Evolutionary conservation across 805 yeast species (phyloP), one percentile per base, ranked within the genome.

Genomic region (Sugiyamaella boreocaroliniensis): DNA sequence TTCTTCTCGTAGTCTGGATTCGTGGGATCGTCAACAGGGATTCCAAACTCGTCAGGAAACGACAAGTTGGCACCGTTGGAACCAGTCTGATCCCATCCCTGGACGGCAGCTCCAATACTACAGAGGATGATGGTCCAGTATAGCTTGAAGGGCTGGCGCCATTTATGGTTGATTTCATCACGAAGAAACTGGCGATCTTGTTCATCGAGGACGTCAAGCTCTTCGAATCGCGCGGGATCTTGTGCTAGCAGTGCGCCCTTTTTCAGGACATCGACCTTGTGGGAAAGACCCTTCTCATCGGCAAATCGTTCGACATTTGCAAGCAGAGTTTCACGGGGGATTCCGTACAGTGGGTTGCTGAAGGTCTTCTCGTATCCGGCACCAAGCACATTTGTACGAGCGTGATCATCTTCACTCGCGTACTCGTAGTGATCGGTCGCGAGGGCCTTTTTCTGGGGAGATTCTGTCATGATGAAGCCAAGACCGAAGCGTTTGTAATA

Each of bases 31-130:
- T 26, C 16, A 7, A 26, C 45, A 19, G 71, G 75, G 44, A 85
- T 72, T 60, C 73, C 64, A 26, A 54, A 48, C 29, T 53, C 57
- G 22, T 45, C 45, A 34, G 59, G 50, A 51, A 63, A 63, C 54
- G 76, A 77, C 29, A 82, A 65, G 43, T 76, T 78, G 29, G 87
- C 87, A 41, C 87, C 88, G 57, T 82, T 81, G 53, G 80, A 71
- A 10, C 82, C 86, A 10, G 86, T 77, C 64, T 83, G 85, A 65
- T 83, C 88, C 85, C 81, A 81, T 49, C 88, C 88, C 63, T 82
- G 85, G 4, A 83, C 81, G 6, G 86, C 84, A 12, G 80, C 79
- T 43, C 85, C 81, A 71, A 82, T 71, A 1, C 86, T 81, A 43
- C 84, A 80, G 57, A 80, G 68, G 8, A 81, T 76, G 65, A 81